Percentiles rank a stretch among this genome's conserved stretches.
Evolutionary conservation across 2,329 filamentous ascomycete species (phyloP).

Genomic region (Dactylellina sp.): DNA sequence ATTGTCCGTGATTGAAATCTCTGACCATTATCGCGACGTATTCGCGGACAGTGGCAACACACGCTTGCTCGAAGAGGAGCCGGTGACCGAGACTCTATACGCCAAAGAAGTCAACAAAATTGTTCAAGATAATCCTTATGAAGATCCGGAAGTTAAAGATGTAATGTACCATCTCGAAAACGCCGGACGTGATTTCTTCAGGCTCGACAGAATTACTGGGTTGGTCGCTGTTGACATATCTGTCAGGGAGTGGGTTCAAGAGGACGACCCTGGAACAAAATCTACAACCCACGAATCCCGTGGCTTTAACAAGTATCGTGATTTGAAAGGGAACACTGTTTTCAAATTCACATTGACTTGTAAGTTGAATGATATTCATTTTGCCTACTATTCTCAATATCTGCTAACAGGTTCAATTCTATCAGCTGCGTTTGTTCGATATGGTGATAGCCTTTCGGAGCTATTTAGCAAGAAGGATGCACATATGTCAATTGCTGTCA

Average conservation of each 20-base stretch:
- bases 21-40: slow-evolving; percentile 38
- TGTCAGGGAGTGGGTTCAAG: slow-evolving; percentile 49
- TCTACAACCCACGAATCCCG: slow-evolving; percentile 24
- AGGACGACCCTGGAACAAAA: slow-evolving; percentile 2
- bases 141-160: slow-evolving; percentile 48
- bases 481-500: slow-evolving; percentile 37
- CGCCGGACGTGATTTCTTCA: slow-evolving; percentile 48
- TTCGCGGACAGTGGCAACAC: background rate
- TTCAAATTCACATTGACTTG: slow-evolving; percentile 50
- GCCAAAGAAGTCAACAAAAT: slow-evolving; percentile 10
- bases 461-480: slow-evolving; percentile 42
- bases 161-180: slow-evolving; percentile 48
- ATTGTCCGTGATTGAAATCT: slow-evolving; percentile 33
- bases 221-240: slow-evolving; percentile 47
- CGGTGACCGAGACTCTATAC: slow-evolving; percentile 9
- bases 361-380: background rate
- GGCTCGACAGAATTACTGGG: slow-evolving; percentile 28
- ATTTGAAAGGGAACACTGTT: slow-evolving; percentile 36
- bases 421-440: slow-evolving; percentile 43
- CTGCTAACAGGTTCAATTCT: background rate
- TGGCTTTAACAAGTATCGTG: slow-evolving; percentile 40
- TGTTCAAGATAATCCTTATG: slow-evolving; percentile 20
- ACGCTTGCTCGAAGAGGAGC: background rate
- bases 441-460: slow-evolving; percentile 44
- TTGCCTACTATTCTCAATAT: background rate